phyloP scores from a whole-genome alignment of 148 eudicot genomes.

The Amaranthus hypochondriacus region DNA sequence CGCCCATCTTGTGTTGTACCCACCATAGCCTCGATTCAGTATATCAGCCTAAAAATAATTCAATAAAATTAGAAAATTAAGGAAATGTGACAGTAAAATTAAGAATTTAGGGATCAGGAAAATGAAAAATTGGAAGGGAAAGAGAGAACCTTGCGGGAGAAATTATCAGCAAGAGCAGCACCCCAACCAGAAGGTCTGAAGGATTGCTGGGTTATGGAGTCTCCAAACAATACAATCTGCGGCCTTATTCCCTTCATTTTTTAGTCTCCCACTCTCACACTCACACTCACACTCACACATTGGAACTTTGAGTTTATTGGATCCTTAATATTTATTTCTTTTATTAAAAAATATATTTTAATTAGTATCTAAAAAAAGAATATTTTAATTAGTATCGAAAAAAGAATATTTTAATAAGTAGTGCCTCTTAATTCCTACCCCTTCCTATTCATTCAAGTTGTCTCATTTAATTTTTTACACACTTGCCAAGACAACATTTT shows the following conservation, averaged over 20 bases:
- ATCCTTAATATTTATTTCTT: no score
- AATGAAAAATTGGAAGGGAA: not conserved
- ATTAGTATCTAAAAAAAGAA: no score
- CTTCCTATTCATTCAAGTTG: no score
- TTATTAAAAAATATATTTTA: no score
- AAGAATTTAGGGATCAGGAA: not conserved
- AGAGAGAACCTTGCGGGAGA: conserved; percentile 62
- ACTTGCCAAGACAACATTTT: no score
- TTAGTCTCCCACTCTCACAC: not conserved
- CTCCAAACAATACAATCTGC: conserved; percentile 68
- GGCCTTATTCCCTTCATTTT: conserved; percentile 49
- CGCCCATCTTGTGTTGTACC: conserved; percentile 86
- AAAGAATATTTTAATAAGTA: no score
- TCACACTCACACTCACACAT: no score
- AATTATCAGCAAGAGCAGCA: conserved; percentile 61
- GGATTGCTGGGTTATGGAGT: conserved; percentile 76
- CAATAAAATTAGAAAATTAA: not conserved
- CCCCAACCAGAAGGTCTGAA: conserved; percentile 79
- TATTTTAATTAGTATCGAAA: no score
- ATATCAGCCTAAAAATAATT: conserved; percentile 56
- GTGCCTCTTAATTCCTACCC: no score
- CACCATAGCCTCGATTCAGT: conserved; percentile 71
- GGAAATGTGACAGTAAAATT: not conserved
- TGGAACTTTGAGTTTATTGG: no score
- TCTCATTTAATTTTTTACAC: no score